Evolutionary conservation across 1,284 basidiomycete genomes (phyloP), one percentile per base, ranked within the genome.

Genomic region (Agroathelia rolfsii): DNA sequence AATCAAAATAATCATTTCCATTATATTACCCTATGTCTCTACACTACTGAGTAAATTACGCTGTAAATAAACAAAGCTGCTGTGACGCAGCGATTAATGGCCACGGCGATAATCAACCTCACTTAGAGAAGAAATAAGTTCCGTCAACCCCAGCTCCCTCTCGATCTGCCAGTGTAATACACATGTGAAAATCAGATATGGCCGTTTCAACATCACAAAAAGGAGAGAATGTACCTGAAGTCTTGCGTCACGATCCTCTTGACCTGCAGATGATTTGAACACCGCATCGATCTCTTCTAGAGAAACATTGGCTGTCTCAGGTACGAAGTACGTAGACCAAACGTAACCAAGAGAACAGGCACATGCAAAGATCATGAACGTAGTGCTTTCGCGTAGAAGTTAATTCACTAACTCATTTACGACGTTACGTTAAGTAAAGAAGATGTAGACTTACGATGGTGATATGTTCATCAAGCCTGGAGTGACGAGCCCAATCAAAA

Each of bases 401-500:
- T 41, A 18, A 8, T n/a, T n/a, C 17, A 30, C 28, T 13, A 14
- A 11, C 13, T 30, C 17, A 5, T 18, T 8, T 28, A 28, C 14
- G 31, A 33, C 14, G n/a, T 34, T 24, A 24, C 29, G 22, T 5
- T 10, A 20, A 28, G 9, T 30, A 9, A 41, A 44, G 29, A 41
- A 23, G 24, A 25, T 11, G 28, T 15, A 22, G 15, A 56, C 68
- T 36, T 50, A 80, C 76, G 71, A 56, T 6, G 79, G 53, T 0
- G 80, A 81, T 5, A 56, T 48, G 32, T 74, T 68, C 50, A 88
- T 68, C 41, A 86, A 53, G 31, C 73, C 62, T 2, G 87, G 87
- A 6, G 85, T 88, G 27, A 85, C 55, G 32, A 89, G 66, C 6
- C 84, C 83, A 43, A 90, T 79, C 41, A 88, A 58, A 52, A 87